These are phyloP conservation scores for Podospora fimiseda DNA, from an alignment of 495 filamentous ascomycete species.

Conservation along the genomic window DNA sequence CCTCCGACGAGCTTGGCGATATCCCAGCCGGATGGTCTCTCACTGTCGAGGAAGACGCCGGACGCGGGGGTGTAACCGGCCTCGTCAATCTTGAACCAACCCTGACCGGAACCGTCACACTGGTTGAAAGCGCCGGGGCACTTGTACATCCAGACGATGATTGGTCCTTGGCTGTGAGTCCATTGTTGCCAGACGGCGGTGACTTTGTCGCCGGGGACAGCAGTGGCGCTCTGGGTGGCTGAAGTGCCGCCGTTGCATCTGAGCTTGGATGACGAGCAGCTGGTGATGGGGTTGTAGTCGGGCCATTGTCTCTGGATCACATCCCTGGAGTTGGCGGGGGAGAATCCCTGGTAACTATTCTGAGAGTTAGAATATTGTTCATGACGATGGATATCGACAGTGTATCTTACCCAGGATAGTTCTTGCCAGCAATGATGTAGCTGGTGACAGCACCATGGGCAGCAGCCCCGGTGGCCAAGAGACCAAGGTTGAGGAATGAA, in stretches of 20 bases:
- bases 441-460: conserved; percentile 53
- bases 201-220: conserved; percentile 41
- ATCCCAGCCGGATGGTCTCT: conserved; percentile 24
- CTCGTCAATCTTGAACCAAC: conserved; percentile 59
- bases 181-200: conserved; percentile 49
- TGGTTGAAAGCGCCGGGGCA: conserved; percentile 42
- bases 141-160: conserved; percentile 50
- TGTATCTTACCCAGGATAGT: conserved; percentile 43
- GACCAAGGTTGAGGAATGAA: conserved; percentile 16
- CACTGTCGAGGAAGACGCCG: conserved; percentile 28
- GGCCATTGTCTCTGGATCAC: conserved; percentile 52
- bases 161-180: conserved; percentile 52
- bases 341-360: conserved; percentile 46
- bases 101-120: conserved; percentile 39
- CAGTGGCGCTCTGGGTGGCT: conserved; percentile 36
- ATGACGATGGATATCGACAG: too few relatives aligned
- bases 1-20: conserved; percentile 38
- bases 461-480: conserved; percentile 32
- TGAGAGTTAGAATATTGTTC: too few relatives aligned
- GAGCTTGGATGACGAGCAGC: conserved; percentile 33
- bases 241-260: conserved; percentile 53
- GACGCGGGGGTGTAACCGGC: conserved; percentile 36
- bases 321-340: conserved; percentile 36
- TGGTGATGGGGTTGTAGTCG: conserved; percentile 48
- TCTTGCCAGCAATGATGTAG: conserved; percentile 49